Evolutionary conservation across 208 protist species (phyloP), one percentile per base, ranked within the genome.

Genomic region (Trypanosoma conorhini): DNA sequence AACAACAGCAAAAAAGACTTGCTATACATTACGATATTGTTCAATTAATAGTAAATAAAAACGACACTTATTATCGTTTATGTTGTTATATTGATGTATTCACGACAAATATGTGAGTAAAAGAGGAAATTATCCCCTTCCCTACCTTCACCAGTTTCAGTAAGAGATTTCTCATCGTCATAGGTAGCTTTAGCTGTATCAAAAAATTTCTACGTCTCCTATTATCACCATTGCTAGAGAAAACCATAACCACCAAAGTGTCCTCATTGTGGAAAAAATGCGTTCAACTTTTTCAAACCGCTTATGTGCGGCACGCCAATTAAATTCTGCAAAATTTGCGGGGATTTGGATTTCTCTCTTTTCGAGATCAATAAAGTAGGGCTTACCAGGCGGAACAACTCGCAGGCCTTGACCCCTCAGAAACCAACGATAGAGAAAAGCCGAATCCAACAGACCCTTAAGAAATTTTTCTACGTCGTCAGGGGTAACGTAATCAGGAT

Each of bases 221-320:
- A 94, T 76, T 62, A 96, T 42, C 42, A 91, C 61, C 51, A 94
- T 93, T 1, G 69, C 77, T 22, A 93, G 17, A 35, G 62, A 80
- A 68, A 96, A 94, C 91, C 91, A 96, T 15, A 93, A 67, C 91
- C 89, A 94, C 89, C 89, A 93, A 38, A 94, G 86, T 33, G 79
- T 67, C 30, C 89, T 82, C 63, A 86, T 89, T 38, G 44, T 68
- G 22, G 88, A 67, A 40, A 85, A 56, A 57, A 93, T 28, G 13
- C 21, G 70, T 68, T 96, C 91, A 51, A 92, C 19, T n/a, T 51
- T 50, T 54, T 87, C 84, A 67, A 92, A 93, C 8, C 75, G 73
- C 40, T 46, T 28, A 73, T 96, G 91, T 9, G 84, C 86, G 24
- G 52, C 77, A 42, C 88, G 62, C 87, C 91, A 97, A 54, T 91